Conservation (phyloP, 176 grass and related monocot species). For the Hordeum vulgare region DNA sequence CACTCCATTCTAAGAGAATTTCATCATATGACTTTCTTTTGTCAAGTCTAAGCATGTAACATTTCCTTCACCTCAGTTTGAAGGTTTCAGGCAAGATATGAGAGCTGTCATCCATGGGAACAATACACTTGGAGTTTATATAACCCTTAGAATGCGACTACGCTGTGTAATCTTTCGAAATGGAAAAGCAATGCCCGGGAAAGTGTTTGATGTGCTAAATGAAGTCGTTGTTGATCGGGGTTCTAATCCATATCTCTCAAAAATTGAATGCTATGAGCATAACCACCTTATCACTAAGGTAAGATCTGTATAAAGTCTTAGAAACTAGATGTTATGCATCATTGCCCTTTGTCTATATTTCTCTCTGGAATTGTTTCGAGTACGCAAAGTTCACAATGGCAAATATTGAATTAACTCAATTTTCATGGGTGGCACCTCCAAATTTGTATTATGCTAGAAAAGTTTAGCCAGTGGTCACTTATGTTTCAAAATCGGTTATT, state of each 20-base stretch:
- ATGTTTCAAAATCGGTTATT: background rate
- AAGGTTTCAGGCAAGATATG: slow-evolving; percentile 83
- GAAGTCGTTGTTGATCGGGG: slow-evolving; percentile 97
- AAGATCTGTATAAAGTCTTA: slow-evolving; percentile 23
- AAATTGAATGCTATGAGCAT: slow-evolving; percentile 99
- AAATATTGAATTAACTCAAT: background rate
- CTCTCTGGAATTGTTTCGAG: background rate
- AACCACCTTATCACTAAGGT: slow-evolving; percentile 97
- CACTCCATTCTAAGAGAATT: slow-evolving; percentile 9
- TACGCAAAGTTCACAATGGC: background rate
- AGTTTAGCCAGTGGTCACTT: background rate
- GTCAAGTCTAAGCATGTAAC: slow-evolving; percentile 26
- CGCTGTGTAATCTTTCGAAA: slow-evolving; percentile 88
- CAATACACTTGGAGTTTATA: slow-evolving; percentile 93
- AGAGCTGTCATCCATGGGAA: slow-evolving; percentile 94
- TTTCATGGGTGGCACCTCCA: background rate
- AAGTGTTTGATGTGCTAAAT: slow-evolving; percentile 97
- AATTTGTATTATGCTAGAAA: slow-evolving; percentile 9
- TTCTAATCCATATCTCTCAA: slow-evolving; percentile 96
- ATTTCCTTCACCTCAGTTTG: slow-evolving; percentile 55
- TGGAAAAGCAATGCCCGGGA: slow-evolving; percentile 89
- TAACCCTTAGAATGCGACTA: slow-evolving; percentile 97
- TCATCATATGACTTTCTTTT: slow-evolving; percentile 13
- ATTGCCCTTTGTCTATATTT: slow-evolving; percentile 7
- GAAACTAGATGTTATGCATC: slow-evolving; percentile 8